A percentile compares a stretch with the other conserved stretches of the same genome.
Evolutionary conservation across 2,329 filamentous ascomycete species (phyloP).

Genomic region (Dendryphion nanum): DNA sequence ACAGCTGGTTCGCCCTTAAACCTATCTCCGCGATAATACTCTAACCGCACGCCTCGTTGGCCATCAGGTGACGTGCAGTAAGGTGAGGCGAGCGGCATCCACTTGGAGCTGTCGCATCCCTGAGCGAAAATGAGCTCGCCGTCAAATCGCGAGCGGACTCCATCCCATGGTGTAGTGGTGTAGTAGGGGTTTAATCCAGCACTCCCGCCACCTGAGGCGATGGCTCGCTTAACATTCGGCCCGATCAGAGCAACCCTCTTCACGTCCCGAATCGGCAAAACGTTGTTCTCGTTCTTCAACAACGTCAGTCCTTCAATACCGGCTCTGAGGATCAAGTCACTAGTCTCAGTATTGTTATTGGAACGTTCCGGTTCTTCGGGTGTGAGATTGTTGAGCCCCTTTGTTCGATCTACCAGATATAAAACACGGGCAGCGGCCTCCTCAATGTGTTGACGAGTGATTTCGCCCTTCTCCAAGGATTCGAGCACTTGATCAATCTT

Average conservation of each 20-base stretch:
- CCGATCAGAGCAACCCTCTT: slow-evolving; percentile 65
- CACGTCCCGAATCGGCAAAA: slow-evolving; percentile 59
- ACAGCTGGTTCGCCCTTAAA: slow-evolving; percentile 59
- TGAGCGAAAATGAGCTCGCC: slow-evolving; percentile 60
- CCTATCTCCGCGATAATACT: slow-evolving; percentile 64
- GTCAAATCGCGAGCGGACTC: slow-evolving; percentile 56
- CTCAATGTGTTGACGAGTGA: slow-evolving; percentile 49
- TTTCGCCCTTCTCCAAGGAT: slow-evolving; percentile 33
- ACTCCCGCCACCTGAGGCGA: slow-evolving; percentile 67
- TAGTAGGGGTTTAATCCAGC: slow-evolving; percentile 70
- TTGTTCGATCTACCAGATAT: slow-evolving; percentile 62
- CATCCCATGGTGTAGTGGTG: slow-evolving; percentile 63
- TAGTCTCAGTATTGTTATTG: slow-evolving; percentile 55
- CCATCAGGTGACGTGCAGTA: slow-evolving; percentile 58
- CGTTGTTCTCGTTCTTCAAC: slow-evolving; percentile 60
- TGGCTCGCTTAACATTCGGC: slow-evolving; percentile 65
- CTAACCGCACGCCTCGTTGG: slow-evolving; percentile 60
- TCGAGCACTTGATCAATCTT: slow-evolving; percentile 35
- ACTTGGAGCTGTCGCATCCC: slow-evolving; percentile 64
- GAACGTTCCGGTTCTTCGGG: slow-evolving; percentile 56
- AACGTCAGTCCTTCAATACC: slow-evolving; percentile 63
- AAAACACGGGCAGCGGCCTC: slow-evolving; percentile 54
- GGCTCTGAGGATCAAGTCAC: slow-evolving; percentile 59
- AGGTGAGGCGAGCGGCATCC: slow-evolving; percentile 62
- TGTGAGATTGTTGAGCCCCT: slow-evolving; percentile 56